Conservation (phyloP, 495 filamentous ascomycete genomes). For the Aspergillus bertholletiae region DNA sequence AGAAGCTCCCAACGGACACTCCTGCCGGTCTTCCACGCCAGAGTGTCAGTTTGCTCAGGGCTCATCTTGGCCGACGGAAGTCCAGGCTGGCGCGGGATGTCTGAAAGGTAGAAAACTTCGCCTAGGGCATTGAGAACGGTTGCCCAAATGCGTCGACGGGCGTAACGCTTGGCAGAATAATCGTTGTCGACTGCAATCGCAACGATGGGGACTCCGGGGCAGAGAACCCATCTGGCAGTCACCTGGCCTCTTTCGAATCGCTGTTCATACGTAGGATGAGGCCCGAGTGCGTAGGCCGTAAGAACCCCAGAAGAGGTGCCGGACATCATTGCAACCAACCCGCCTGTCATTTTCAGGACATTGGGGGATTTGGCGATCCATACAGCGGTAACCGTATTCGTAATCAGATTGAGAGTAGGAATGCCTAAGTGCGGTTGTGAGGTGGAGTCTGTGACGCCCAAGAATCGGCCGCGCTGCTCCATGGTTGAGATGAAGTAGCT, state of each 20-base stretch:
- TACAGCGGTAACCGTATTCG: constrained; percentile 66
- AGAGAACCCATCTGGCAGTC: constrained; percentile 82
- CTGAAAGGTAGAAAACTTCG: constrained; percentile 80
- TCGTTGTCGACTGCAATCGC: constrained; percentile 80
- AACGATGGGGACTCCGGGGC: constrained; percentile 90
- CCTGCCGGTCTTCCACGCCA: constrained; percentile 78
- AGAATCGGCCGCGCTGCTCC: constrained; percentile 76
- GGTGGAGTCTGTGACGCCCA: constrained; percentile 50
- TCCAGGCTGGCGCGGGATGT: constrained; percentile 52
- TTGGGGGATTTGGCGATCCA: constrained; percentile 87
- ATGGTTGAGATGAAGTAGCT: constrained; percentile 69
- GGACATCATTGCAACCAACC: constrained; percentile 74
- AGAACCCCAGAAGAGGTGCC: constrained; percentile 87
- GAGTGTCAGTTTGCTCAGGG: constrained; percentile 49
- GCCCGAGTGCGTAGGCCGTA: constrained; percentile 74
- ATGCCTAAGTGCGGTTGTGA: constrained; percentile 59
- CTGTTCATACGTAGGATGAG: constrained; percentile 59
- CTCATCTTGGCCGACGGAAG: constrained; percentile 25
- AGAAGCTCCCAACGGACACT: constrained; percentile 76
- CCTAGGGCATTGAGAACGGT: constrained; percentile 87
- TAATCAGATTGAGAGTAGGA: constrained; percentile 59
- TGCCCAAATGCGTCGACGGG: constrained; percentile 74
- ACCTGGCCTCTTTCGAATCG: constrained; percentile 70
- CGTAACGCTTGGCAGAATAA: constrained; percentile 64
- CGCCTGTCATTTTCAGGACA: constrained; percentile 68